A percentile compares a stretch with the other conserved stretches of the same genome.
phyloP scores from a whole-genome alignment of 2,329 filamentous ascomycete genomes.

The Xylariaceae sp. region DNA sequence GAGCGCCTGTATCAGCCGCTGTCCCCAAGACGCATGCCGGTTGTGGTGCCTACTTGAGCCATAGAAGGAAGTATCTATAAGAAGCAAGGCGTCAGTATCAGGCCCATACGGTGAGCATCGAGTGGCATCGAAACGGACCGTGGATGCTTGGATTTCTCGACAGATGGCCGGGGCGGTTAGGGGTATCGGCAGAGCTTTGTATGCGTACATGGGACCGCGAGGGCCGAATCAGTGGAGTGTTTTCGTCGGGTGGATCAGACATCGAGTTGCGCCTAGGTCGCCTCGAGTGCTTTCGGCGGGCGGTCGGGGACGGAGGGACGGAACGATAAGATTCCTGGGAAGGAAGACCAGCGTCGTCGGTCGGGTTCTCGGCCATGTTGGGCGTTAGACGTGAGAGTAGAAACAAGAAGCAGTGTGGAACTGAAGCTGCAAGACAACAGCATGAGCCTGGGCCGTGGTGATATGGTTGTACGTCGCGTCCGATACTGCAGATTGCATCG shows the following conservation, averaged over 20 bases:
- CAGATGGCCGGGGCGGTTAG: conserved; percentile 34
- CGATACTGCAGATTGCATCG: too few species aligned
- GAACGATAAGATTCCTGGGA: conserved; percentile 28
- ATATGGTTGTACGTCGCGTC: not conserved
- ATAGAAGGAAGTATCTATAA: conserved; percentile 26
- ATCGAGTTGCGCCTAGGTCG: conserved; percentile 33
- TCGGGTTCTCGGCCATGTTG: conserved; percentile 29
- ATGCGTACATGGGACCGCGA: conserved; percentile 52
- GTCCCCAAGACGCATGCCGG: conserved; percentile 63
- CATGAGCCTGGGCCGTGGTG: too few species aligned
- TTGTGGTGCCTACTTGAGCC: conserved; percentile 56
- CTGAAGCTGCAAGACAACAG: too few species aligned
- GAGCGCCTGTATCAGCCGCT: conserved; percentile 67
- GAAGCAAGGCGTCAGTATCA: conserved; percentile 16
- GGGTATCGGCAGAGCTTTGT: conserved; percentile 39
- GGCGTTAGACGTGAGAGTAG: not conserved
- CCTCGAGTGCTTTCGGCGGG: conserved; percentile 33
- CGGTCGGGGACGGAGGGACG: conserved; percentile 31
- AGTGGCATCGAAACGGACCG: conserved; percentile 43
- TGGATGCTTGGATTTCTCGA: conserved; percentile 52
- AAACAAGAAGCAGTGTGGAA: too few species aligned
- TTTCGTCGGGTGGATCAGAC: conserved; percentile 48
- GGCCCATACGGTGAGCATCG: not conserved
- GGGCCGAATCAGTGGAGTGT: conserved; percentile 49
- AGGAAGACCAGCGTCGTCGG: conserved; percentile 24